phyloP scores from a whole-genome alignment of 192 early-diverging fungal genomes.

The Umbelopsis sp. region DNA sequence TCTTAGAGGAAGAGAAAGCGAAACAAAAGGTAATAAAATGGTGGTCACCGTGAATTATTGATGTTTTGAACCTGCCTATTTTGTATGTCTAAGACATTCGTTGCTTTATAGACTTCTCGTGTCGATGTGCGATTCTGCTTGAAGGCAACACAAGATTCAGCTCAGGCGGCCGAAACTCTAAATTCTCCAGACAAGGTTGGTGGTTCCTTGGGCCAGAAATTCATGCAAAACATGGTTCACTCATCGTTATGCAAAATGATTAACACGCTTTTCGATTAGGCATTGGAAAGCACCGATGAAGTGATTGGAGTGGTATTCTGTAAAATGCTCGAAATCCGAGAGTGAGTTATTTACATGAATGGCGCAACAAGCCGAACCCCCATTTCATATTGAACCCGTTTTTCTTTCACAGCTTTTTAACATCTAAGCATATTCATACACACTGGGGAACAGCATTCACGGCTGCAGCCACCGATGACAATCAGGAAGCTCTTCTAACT shows the following conservation, averaged over 20 bases:
- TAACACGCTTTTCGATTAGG: conserved; percentile 2
- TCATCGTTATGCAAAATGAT: background rate
- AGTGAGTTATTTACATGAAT: too few relatives aligned
- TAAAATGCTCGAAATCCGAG: conserved; percentile 43
- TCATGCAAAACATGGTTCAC: background rate
- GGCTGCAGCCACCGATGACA: conserved; percentile 23
- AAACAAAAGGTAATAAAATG: conserved; percentile 34
- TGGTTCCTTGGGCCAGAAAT: too few relatives aligned
- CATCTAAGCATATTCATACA: conserved; percentile 36
- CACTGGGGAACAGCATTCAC: conserved; percentile 44
- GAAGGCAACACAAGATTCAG: conserved; percentile 31
- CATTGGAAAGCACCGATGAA: conserved; percentile 40
- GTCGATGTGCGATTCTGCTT: conserved; percentile 47
- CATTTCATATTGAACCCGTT: too few relatives aligned
- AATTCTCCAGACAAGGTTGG: background rate
- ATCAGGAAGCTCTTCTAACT: conserved; percentile 52
- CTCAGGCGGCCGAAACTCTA: conserved; percentile 37
- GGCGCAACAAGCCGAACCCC: too few relatives aligned
- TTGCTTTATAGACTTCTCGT: conserved; percentile 18
- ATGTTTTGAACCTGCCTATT: background rate
- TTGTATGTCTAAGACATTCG: background rate
- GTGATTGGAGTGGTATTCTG: conserved; percentile 44
- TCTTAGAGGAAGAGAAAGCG: conserved; percentile 40
- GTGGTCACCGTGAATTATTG: too few relatives aligned
- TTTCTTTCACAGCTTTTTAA: conserved; percentile 35